A percentile compares a stretch with the other conserved stretches of the same genome.
Evolutionary conservation across 1,284 basidiomycete species (phyloP).

Genomic region (Rhodotorula sp.): DNA sequence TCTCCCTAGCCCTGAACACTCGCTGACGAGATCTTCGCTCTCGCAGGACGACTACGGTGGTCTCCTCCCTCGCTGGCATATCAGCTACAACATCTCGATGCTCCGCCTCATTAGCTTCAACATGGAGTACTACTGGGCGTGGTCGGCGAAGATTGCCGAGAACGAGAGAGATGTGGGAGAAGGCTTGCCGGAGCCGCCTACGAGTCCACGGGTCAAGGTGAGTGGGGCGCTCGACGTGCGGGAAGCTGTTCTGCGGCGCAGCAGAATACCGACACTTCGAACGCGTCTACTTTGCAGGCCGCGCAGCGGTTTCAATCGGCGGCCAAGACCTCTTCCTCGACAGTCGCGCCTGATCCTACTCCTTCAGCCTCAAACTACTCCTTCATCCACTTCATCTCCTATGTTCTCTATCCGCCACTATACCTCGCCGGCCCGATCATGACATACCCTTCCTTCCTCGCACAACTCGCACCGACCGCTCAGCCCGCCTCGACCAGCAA

Average conservation of each 20-base stretch:
- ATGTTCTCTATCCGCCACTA: slow-evolving; percentile 83
- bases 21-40: neutral
- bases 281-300: neutral
- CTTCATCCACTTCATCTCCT: slow-evolving; percentile 64
- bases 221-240: neutral
- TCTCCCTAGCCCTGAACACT: neutral
- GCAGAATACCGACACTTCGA: neutral
- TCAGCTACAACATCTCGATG: slow-evolving; percentile 97
- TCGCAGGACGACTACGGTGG: slow-evolving; percentile 64
- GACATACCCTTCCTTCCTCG: slow-evolving; percentile 90
- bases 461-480: slow-evolving; percentile 57
- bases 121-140: slow-evolving; percentile 87
- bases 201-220: slow-evolving; percentile 15
- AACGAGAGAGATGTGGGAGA: neutral
- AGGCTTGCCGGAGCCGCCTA: neutral
- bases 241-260: no score
- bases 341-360: neutral
- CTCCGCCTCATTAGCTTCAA: slow-evolving; percentile 87
- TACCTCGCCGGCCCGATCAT: slow-evolving; percentile 97
- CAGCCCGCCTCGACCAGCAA: slow-evolving; percentile 1
- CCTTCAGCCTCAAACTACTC: slow-evolving; percentile 51
- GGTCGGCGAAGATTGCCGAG: slow-evolving; percentile 39
- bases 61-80: slow-evolving; percentile 83
- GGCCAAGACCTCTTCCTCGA: neutral
- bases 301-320: neutral